These are phyloP conservation scores for Penicillium egyptiacum DNA, from an alignment of 495 filamentous ascomycete genomes.

Conservation along the genomic window DNA sequence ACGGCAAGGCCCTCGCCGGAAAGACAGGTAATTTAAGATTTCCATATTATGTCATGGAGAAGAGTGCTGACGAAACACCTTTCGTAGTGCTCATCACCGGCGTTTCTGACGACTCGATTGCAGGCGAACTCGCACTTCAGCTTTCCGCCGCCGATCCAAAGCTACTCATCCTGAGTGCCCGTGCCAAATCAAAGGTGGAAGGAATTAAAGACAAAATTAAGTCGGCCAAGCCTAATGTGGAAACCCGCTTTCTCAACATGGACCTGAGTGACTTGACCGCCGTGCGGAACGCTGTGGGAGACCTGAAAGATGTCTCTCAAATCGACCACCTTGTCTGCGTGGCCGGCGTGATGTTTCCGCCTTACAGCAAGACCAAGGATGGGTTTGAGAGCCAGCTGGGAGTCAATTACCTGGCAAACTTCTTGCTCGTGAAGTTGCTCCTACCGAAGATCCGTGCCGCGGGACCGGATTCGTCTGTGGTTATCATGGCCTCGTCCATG, in stretches of 20 bases:
- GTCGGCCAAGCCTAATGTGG: conserved; percentile 15
- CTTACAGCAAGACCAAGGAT: conserved; percentile 22
- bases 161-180: conserved; percentile 23
- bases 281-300: conserved; percentile 13
- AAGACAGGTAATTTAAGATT: conserved; percentile 16
- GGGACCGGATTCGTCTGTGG: conserved; percentile 19
- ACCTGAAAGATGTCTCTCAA: conserved; percentile 15
- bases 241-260: conserved; percentile 21
- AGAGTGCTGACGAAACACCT: neutral
- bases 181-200: conserved; percentile 18
- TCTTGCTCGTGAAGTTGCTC: conserved; percentile 23
- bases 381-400: conserved; percentile 24
- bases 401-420: conserved; percentile 27
- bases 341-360: conserved; percentile 24
- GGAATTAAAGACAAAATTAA: conserved; percentile 16
- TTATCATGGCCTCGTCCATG: conserved; percentile 21
- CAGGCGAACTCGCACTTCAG: conserved; percentile 23
- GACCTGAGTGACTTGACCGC: conserved; percentile 18
- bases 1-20: conserved; percentile 21
- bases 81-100: conserved; percentile 24
- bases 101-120: conserved; percentile 23
- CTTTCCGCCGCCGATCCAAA: conserved; percentile 16
- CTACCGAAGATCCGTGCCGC: conserved; percentile 22
- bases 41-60: neutral
- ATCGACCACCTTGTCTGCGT: conserved; percentile 23